phyloP scores from a whole-genome alignment of 805 yeast species.

The Saturnispora dispora region DNA sequence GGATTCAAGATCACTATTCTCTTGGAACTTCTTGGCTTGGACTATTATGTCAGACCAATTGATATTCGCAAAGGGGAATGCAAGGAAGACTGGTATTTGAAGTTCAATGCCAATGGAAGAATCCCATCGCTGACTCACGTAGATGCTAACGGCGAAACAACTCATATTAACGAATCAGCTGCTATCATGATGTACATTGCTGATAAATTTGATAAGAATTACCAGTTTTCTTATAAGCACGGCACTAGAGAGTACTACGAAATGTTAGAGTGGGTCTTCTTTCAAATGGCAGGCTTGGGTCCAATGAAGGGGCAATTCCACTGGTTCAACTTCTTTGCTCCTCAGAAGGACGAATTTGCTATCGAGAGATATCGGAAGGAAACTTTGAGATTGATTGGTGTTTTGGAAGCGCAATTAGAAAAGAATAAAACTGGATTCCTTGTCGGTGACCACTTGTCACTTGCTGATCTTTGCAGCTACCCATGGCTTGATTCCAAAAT shows the following conservation, averaged over 20 bases:
- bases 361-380: constrained; percentile 44
- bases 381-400: constrained; percentile 44
- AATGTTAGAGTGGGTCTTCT: constrained; percentile 43
- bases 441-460: constrained; percentile 49
- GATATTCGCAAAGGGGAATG: constrained; percentile 37
- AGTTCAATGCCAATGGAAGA: constrained; percentile 54
- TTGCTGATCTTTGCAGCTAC: constrained; percentile 47
- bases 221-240: constrained; percentile 34
- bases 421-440: constrained; percentile 43
- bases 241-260: constrained; percentile 40
- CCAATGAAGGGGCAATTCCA: constrained; percentile 57
- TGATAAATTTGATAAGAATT: constrained; percentile 50
- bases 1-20: constrained; percentile 35
- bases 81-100: constrained; percentile 48
- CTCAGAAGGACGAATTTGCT: constrained; percentile 46
- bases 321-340: constrained; percentile 38
- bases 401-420: constrained; percentile 41
- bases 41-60: constrained; percentile 33
- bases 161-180: constrained; percentile 47
- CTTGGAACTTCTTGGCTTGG: constrained; percentile 34
- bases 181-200: constrained; percentile 53
- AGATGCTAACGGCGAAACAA: constrained; percentile 32
- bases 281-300: constrained; percentile 51
- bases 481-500: constrained; percentile 35
- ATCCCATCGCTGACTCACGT: constrained; percentile 46